Evolutionary conservation across 2,329 filamentous ascomycete genomes (phyloP).

Genomic region (Fusarium coffeatum): DNA sequence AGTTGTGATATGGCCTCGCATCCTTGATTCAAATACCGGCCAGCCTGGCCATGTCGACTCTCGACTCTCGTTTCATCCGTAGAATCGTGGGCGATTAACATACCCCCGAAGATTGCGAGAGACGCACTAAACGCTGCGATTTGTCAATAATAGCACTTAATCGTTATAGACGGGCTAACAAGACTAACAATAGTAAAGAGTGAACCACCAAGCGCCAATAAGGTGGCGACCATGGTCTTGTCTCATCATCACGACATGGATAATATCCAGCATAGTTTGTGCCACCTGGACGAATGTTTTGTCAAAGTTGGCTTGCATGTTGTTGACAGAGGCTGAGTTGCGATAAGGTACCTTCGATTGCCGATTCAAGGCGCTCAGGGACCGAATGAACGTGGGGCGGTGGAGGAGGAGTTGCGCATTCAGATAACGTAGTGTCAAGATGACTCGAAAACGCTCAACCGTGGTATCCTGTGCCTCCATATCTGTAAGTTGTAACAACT

Average conservation of each 20-base stretch:
- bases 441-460: not conserved
- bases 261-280: slow-evolving; percentile 20
- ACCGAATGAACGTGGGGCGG: not conserved
- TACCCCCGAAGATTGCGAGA: slow-evolving; percentile 16
- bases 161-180: rapidly evolving
- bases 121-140: slow-evolving; percentile 23
- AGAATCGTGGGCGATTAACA: slow-evolving; percentile 2
- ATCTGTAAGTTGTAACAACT: not conserved
- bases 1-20: not conserved
- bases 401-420: slow-evolving; percentile 11
- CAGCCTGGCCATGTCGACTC: not conserved
- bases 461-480: not conserved
- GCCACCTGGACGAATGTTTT: slow-evolving; percentile 11
- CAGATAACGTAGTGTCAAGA: not conserved
- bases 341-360: not conserved
- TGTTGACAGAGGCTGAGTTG: not conserved
- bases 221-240: slow-evolving; percentile 10
- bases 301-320: slow-evolving; percentile 27
- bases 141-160: rapidly evolving
- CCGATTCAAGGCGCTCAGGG: not conserved
- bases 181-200: slow-evolving; percentile 30
- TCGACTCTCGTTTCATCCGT: not conserved
- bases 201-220: slow-evolving; percentile 38
- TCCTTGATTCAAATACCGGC: not conserved
- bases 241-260: slow-evolving; percentile 8